phyloP scores from a whole-genome alignment of 2,329 filamentous ascomycete species.

The Chrysoporthe austroafricana region DNA sequence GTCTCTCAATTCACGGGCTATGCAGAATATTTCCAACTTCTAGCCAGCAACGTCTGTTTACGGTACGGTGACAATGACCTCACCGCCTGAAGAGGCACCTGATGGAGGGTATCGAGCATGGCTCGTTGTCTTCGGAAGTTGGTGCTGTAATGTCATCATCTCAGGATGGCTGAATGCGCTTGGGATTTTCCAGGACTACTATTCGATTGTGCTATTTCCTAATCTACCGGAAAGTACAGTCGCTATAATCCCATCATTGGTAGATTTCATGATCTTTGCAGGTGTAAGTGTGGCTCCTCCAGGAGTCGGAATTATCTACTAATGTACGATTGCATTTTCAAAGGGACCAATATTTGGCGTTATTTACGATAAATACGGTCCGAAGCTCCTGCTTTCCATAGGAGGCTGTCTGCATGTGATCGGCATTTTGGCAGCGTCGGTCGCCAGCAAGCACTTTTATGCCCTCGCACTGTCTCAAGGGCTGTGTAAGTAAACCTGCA shows the following conservation, averaged over 20 bases:
- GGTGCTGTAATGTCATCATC: constrained; percentile 32
- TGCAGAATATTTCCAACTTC: neutral
- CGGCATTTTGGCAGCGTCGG: constrained; percentile 57
- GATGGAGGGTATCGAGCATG: constrained; percentile 34
- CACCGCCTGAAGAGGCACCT: neutral
- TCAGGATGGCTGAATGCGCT: constrained; percentile 32
- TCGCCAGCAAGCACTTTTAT: constrained; percentile 35
- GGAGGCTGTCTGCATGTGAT: constrained; percentile 56
- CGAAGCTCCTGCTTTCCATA: constrained; percentile 49
- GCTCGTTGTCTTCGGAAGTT: constrained; percentile 34
- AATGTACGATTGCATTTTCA: neutral
- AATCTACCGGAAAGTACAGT: constrained; percentile 49
- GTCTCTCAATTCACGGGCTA: neutral
- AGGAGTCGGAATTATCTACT: neutral
- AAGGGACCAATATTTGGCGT: constrained; percentile 58
- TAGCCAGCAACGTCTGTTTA: neutral
- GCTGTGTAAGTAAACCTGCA: constrained; percentile 22
- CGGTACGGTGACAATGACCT: neutral
- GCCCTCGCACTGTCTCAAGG: constrained; percentile 31
- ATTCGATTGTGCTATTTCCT: constrained; percentile 46
- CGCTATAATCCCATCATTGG: constrained; percentile 54
- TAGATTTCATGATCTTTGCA: constrained; percentile 41
- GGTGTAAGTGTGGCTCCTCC: constrained; percentile 10
- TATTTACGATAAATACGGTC: constrained; percentile 61
- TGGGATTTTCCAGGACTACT: constrained; percentile 56